Evolutionary conservation across 2,329 filamentous ascomycete species (phyloP), one percentile per base, ranked within the genome.

Genomic region (Hymenoscyphus repandus): DNA sequence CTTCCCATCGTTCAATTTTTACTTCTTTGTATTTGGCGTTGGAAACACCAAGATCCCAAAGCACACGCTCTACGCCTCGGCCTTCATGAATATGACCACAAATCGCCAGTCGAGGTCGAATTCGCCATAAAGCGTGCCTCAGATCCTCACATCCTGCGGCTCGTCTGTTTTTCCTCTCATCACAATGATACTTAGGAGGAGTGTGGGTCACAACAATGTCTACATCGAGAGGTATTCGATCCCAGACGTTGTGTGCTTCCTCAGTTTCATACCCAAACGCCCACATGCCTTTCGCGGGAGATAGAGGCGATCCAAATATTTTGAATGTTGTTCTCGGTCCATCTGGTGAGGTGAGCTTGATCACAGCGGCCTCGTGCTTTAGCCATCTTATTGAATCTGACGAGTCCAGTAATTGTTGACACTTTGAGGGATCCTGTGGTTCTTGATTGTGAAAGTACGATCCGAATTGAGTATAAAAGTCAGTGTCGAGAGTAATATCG

Each of bases 71-170:
- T 9, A 74, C 80, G 11, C 86, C 86, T 57, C 86, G 72, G 3
- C 76, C 82, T 54, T 82, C 78, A 64, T 90, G 86, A 30, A 88
- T 78, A 66, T 90, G 87, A 1, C 87, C 86, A 61, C 83, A 90
- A 15, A 90, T 72, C 17, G 80, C 79, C 44, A 90, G 69, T 48
- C 73, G 71, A 5, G 87, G 86, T 36, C 82, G 73, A 2, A 86
- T 76, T 5, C 76, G 70, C 74, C 77, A 79, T 20, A 90, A 68
- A 0, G 76, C 74, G 46, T 72, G 69, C 7, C 76, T 68, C 12
- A 90, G 72, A 12, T 71, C 74, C 57, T 80, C 74, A 61, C 86
- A 90, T 1, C 86, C 86, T 20, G 69, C 68, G 2, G 70, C 66
- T 33, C 66, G 66, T 10, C 68, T 63, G 20, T 64, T 64, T 11